Percentiles rank a stretch among this genome's conserved stretches.
Evolutionary conservation across 768 basidiomycete genomes (phyloP).

Genomic region (Hygrocybe coccinea): DNA sequence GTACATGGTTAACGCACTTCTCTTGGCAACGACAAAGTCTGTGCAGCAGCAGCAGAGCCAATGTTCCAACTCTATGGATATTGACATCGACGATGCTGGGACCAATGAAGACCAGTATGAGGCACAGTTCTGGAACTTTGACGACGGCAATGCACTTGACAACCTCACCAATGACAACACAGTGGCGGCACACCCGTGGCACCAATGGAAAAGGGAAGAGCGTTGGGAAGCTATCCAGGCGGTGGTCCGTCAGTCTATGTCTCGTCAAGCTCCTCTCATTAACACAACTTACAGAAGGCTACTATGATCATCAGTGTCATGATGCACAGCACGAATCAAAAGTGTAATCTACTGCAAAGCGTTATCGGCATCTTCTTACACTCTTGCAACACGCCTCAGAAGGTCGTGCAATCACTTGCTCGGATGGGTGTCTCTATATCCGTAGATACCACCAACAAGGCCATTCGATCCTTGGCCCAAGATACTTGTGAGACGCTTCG

Average conservation of each 20-base stretch:
- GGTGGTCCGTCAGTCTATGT: not conserved
- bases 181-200: not conserved
- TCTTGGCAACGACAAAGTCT: not conserved
- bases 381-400: conserved; percentile 22
- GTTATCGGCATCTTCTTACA: conserved; percentile 16
- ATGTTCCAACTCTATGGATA: too few species aligned
- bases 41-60: too few species aligned
- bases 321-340: conserved; percentile 3
- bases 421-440: conserved; percentile 29
- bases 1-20: not conserved
- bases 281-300: not conserved
- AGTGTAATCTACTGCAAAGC: not conserved
- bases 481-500: conserved; percentile 15
- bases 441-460: conserved; percentile 17
- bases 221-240: not conserved
- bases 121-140: not conserved
- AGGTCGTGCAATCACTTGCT: conserved; percentile 26
- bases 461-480: conserved; percentile 22
- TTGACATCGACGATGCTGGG: not conserved
- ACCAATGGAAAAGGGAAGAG: not conserved
- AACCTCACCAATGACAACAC: too few species aligned
- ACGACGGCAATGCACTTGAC: not conserved
- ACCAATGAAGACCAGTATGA: not conserved
- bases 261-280: not conserved
- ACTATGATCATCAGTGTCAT: not conserved